Conservation (phyloP, 2,329 filamentous ascomycete species). For the Aspergillus tamarii region DNA sequence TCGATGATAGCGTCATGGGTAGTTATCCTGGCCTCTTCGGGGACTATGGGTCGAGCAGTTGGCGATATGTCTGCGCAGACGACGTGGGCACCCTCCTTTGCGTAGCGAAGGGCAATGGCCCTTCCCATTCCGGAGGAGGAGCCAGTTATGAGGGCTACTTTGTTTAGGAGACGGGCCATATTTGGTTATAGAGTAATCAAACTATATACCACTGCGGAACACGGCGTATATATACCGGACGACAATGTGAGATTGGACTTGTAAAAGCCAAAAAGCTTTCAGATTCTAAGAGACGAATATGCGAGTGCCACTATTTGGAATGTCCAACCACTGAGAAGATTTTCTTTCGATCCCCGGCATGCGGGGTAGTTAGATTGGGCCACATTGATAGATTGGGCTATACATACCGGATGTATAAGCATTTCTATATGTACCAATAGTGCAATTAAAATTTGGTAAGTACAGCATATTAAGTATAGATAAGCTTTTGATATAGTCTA, state of each 20-base stretch:
- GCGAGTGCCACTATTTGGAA: not conserved
- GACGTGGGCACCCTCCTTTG: constrained; percentile 44
- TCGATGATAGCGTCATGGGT: constrained; percentile 46
- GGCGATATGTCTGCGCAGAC: constrained; percentile 46
- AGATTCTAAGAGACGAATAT: not conserved
- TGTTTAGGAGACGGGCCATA: constrained; percentile 30
- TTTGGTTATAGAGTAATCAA: not conserved
- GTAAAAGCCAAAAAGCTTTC: not conserved
- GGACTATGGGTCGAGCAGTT: constrained; percentile 11
- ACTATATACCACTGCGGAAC: not conserved
- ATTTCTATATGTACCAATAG: no score
- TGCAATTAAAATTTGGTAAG: no score
- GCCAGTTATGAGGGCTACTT: constrained; percentile 50
- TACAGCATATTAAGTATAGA: no score
- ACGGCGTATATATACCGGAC: not conserved
- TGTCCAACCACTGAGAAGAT: not conserved
- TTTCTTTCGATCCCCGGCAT: not conserved
- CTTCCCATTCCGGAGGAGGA: constrained; percentile 52
- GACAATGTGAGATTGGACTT: not conserved
- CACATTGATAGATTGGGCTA: not conserved
- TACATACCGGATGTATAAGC: not conserved
- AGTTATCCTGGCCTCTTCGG: constrained; percentile 34
- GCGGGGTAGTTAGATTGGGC: not conserved
- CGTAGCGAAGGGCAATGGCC: constrained; percentile 48
- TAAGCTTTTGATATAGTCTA: no score